These are phyloP conservation scores for Prunus kanzakura DNA, from an alignment of 306 rosid genomes.

Conservation along the genomic window DNA sequence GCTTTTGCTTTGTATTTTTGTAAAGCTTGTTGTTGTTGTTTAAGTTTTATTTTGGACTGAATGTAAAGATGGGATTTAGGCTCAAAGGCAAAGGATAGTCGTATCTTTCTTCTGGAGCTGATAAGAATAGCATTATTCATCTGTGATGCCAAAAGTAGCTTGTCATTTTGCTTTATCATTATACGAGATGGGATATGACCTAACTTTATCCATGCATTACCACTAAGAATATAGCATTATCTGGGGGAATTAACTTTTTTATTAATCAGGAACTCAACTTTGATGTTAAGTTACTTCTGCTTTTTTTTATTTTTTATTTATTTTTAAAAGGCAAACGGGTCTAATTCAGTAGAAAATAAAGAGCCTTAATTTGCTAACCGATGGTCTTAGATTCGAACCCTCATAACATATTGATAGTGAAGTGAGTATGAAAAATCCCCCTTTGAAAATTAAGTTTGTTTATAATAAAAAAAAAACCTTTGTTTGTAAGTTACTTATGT, in stretches of 20 bases:
- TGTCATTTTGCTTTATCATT: neutral
- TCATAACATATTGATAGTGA: no score
- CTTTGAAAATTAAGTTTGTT: no score
- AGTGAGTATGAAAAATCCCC: no score
- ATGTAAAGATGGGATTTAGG: neutral
- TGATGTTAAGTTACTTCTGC: neutral
- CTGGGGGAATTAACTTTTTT: neutral
- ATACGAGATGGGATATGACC: neutral
- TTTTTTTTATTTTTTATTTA: no score
- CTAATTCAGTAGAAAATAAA: no score
- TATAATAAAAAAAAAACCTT: no score
- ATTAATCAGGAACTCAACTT: neutral
- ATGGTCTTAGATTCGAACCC: accelerated
- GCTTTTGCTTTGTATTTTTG: neutral
- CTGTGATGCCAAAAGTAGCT: neutral
- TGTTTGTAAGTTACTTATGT: no score
- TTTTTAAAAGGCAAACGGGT: no score
- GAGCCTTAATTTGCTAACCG: no score
- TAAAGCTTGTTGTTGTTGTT: neutral
- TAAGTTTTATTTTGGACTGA: neutral
- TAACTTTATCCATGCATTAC: neutral
- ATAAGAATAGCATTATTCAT: neutral
- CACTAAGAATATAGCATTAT: neutral
- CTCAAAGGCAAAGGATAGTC: neutral
- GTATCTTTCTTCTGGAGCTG: neutral